Evolutionary conservation across 129 eudicot genomes (phyloP), one percentile per base, ranked within the genome.

Genomic region (Cynara cardunculus): DNA sequence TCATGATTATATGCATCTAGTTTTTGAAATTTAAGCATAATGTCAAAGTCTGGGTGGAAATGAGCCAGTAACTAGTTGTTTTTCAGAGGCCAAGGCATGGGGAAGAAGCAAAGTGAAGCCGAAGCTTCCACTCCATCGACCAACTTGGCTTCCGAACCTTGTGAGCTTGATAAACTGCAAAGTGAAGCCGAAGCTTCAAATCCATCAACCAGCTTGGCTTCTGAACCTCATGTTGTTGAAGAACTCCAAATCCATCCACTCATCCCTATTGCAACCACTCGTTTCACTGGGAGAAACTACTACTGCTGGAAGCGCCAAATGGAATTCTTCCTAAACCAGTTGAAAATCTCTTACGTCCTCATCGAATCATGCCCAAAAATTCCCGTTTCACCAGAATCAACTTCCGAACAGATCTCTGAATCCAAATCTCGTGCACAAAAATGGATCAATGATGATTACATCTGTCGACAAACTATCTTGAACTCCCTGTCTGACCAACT

Each of bases 241-340:
- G 44, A 59, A 65, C 30, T 35, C 31, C 88, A 77, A 49, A 67
- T 56, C 24, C 79, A 74, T 46, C 77, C 84, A 53, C 86, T 94
- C 18, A 25, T 90, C 46, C 93, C 95, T 26, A 86, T 88, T 32
- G 82, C 84, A 75, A 73, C 90, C 71, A 67, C 79, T 25, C 96
- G 98, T 61, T 87, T 94, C 72, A 79, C 85, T 10, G 97, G 96
- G 28, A 91, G 82, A 76, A 94, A 94, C 70, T 94, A 86, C 84
- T 80, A 89, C 80, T 82, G 86, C 62, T 94, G 98, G 98, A 83
- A 64, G 73, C 87, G 84, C 27, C 92, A 89, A 34, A 94, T 94
- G 86, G 93, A 86, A 70, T 81, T 91, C 64, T 89, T 84, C 78
- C 68, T 92, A 35, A 86, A 85, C 21, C 96, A 91, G 59, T 35